Conservation (phyloP, 371 early-diverging fungal species). For the Racocetra persica region DNA sequence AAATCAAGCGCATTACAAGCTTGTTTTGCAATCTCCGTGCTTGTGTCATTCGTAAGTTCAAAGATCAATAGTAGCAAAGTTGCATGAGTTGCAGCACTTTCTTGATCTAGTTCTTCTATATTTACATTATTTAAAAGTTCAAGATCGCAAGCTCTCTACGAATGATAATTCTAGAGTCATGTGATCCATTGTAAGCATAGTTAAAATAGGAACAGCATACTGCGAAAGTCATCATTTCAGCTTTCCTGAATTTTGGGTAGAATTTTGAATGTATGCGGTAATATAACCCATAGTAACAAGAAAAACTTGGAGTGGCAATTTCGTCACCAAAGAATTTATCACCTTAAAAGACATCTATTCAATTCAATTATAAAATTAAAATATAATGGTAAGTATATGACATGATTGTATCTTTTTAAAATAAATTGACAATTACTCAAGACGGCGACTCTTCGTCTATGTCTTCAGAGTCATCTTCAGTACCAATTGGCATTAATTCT, state of each 20-base stretch:
- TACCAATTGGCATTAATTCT: slow-evolving; percentile 80
- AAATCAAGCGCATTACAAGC: slow-evolving; percentile 89
- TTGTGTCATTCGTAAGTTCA: slow-evolving; percentile 77
- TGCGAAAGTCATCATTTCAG: slow-evolving; percentile 89
- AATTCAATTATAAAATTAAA: not conserved
- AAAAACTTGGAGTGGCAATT: slow-evolving; percentile 89
- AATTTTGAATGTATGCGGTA: slow-evolving; percentile 75
- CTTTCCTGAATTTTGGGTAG: slow-evolving; percentile 77
- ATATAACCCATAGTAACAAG: slow-evolving; percentile 76
- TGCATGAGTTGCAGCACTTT: slow-evolving; percentile 80
- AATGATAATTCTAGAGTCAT: slow-evolving; percentile 79
- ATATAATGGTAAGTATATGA: not conserved
- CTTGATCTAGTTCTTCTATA: slow-evolving; percentile 76
- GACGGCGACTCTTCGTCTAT: slow-evolving; percentile 86
- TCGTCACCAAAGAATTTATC: slow-evolving; percentile 78
- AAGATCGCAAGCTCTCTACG: slow-evolving; percentile 91
- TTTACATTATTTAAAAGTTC: no score
- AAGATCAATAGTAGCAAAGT: slow-evolving; percentile 84
- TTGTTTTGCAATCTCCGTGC: slow-evolving; percentile 76
- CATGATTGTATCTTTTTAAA: not conserved
- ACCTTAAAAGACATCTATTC: slow-evolving; percentile 67
- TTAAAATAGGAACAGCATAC: slow-evolving; percentile 53
- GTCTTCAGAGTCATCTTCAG: slow-evolving; percentile 87
- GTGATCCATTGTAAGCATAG: slow-evolving; percentile 73
- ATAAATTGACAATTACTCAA: slow-evolving; percentile 55